Conservation (phyloP, 2,329 filamentous ascomycete genomes). For the Sphaerulina vaccinii region DNA sequence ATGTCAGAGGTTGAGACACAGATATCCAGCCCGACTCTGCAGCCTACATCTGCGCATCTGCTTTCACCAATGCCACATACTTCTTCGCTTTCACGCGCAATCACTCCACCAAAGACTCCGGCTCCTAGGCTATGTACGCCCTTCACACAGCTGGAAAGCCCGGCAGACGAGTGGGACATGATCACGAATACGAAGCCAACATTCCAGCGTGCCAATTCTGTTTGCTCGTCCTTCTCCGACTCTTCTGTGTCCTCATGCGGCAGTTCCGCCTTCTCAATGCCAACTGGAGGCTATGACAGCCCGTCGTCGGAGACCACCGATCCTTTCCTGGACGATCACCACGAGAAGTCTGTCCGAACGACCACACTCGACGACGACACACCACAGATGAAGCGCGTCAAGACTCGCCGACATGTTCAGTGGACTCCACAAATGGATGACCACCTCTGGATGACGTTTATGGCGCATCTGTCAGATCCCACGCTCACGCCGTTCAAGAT, state of each 20-base stretch:
- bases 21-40: constrained; percentile 32
- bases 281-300: constrained; percentile 57
- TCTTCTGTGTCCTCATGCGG: constrained; percentile 61
- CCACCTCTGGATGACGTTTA: constrained; percentile 66
- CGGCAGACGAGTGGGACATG: constrained; percentile 35
- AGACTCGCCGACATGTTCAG: constrained; percentile 42
- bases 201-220: constrained; percentile 56
- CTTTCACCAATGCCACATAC: constrained; percentile 43
- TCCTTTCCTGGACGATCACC: constrained; percentile 47
- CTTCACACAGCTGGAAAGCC: constrained; percentile 30
- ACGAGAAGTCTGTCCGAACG: constrained; percentile 27
- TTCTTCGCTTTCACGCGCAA: constrained; percentile 36
- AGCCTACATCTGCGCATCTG: constrained; percentile 38
- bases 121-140: constrained; percentile 32
- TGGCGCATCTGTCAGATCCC: constrained; percentile 64
- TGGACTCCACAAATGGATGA: constrained; percentile 66
- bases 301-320: constrained; percentile 59
- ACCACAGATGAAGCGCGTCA: constrained; percentile 44
- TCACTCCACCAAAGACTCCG: constrained; percentile 52
- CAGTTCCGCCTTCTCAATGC: constrained; percentile 49
- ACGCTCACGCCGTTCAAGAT: constrained; percentile 67
- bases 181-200: constrained; percentile 33
- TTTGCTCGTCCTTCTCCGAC: constrained; percentile 59
- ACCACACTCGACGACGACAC: constrained; percentile 27
- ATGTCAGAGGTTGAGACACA: constrained; percentile 41